These are phyloP conservation scores for Stellera chamaejasme DNA, from an alignment of 345 rosid species.

Conservation along the genomic window DNA sequence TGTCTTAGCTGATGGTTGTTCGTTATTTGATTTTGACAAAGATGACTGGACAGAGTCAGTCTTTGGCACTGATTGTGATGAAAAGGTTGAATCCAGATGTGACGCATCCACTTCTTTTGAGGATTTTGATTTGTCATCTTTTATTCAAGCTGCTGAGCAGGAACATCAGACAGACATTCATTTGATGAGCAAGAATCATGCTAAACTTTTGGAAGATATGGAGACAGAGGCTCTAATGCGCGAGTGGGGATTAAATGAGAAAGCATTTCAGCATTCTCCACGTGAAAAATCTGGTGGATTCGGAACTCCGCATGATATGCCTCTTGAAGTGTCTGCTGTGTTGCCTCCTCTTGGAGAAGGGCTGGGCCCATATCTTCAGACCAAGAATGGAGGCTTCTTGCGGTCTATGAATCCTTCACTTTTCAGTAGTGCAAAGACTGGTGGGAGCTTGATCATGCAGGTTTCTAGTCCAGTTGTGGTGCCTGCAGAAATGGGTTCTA, in stretches of 20 bases:
- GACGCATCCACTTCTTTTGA: slow-evolving; percentile 26
- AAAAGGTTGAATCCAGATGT: slow-evolving; percentile 32
- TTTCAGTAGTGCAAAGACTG: slow-evolving; percentile 51
- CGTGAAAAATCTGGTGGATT: slow-evolving; percentile 34
- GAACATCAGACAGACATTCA: slow-evolving; percentile 42
- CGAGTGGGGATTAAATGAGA: slow-evolving; percentile 83
- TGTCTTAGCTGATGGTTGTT: slow-evolving; percentile 48
- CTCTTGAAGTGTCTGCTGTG: slow-evolving; percentile 46
- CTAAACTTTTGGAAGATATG: slow-evolving; percentile 62
- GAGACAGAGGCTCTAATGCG: slow-evolving; percentile 88
- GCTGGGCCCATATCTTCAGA: slow-evolving; percentile 76
- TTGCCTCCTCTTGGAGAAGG: slow-evolving; percentile 82
- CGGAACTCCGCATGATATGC: slow-evolving; percentile 53
- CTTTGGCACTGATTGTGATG: slow-evolving; percentile 34
- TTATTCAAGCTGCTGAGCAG: slow-evolving; percentile 50
- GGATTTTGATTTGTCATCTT: slow-evolving; percentile 43
- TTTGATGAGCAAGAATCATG: slow-evolving; percentile 36
- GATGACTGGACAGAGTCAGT: slow-evolving; percentile 34
- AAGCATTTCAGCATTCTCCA: slow-evolving; percentile 66
- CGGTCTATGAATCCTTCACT: slow-evolving; percentile 75
- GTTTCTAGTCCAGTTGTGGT: slow-evolving; percentile 91
- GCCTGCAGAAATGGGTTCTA: slow-evolving; percentile 95
- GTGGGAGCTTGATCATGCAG: slow-evolving; percentile 88
- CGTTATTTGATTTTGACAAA: slow-evolving; percentile 50
- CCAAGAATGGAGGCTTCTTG: slow-evolving; percentile 71